Evolutionary conservation across 108 stramenopile genomes (phyloP).

Genomic region (Skeletonema menzelii): DNA sequence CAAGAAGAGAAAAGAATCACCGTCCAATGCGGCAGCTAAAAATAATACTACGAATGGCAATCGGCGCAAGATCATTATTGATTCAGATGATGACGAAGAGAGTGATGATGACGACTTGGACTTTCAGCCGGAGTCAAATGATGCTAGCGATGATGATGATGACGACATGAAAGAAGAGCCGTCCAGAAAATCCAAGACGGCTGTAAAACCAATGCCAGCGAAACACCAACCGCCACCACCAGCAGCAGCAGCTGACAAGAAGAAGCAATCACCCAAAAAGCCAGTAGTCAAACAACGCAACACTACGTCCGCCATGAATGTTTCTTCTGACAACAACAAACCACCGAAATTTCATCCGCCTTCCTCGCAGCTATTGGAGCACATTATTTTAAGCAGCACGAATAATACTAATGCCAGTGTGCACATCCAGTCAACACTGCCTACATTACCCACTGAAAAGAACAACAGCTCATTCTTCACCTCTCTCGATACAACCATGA

Average conservation of each 20-base stretch:
- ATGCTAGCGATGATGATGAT: constrained; percentile 22
- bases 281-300: background rate
- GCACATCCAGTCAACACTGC: background rate
- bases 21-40: background rate
- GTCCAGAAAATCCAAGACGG: constrained; percentile 6
- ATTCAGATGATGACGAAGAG: constrained; percentile 24
- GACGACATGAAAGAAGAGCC: constrained; percentile 6
- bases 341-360: constrained; percentile 41
- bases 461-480: background rate
- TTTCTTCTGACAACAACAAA: background rate
- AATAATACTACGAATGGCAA: background rate
- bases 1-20: background rate
- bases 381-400: background rate
- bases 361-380: constrained; percentile 21
- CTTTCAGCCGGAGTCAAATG: background rate
- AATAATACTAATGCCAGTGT: too few species aligned
- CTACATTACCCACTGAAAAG: background rate
- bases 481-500: background rate
- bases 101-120: constrained; percentile 3
- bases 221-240: too few species aligned
- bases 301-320: too few species aligned
- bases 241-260: constrained; percentile 18
- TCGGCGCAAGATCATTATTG: background rate
- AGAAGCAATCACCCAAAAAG: background rate
- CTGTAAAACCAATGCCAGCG: constrained; percentile 1